These are phyloP conservation scores for Tylopilus felleus DNA, from an alignment of 768 basidiomycete species.

Conservation along the genomic window DNA sequence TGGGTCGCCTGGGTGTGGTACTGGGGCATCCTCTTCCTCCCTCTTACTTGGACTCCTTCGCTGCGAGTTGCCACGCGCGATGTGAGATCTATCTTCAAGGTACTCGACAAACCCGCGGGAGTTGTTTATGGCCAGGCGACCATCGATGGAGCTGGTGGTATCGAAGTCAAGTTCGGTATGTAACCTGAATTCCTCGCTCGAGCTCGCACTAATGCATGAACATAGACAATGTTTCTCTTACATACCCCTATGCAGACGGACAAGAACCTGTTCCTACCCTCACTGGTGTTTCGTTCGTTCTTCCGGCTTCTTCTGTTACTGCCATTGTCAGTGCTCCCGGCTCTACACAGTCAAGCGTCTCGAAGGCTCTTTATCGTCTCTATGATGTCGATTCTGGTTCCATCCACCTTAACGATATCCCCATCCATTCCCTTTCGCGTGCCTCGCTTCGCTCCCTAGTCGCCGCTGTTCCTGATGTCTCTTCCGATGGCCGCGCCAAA, in stretches of 20 bases:
- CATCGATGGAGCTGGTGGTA: constrained; percentile 65
- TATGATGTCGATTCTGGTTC: constrained; percentile 83
- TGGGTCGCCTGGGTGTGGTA: constrained; percentile 32
- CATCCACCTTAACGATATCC: constrained; percentile 81
- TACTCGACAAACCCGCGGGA: constrained; percentile 80
- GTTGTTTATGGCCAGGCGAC: constrained; percentile 78
- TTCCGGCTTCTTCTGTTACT: constrained; percentile 82
- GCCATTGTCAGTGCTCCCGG: constrained; percentile 87
- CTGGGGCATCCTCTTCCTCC: constrained; percentile 35
- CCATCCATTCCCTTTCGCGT: constrained; percentile 87
- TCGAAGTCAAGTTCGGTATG: constrained; percentile 86
- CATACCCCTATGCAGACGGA: constrained; percentile 58
- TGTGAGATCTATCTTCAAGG: constrained; percentile 73
- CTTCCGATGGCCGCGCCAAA: constrained; percentile 17
- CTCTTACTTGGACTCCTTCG: constrained; percentile 34
- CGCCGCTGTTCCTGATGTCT: constrained; percentile 89
- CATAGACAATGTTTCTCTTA: constrained; percentile 80
- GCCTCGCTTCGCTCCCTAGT: constrained; percentile 73
- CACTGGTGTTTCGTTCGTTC: constrained; percentile 78
- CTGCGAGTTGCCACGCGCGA: constrained; percentile 74
- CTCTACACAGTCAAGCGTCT: constrained; percentile 77
- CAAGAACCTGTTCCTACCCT: constrained; percentile 57
- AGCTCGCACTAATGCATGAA: background rate
- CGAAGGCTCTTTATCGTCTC: constrained; percentile 88
- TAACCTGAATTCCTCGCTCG: background rate